Evolutionary conservation across 768 basidiomycete genomes (phyloP).

Genomic region (Mrakia gelida): DNA sequence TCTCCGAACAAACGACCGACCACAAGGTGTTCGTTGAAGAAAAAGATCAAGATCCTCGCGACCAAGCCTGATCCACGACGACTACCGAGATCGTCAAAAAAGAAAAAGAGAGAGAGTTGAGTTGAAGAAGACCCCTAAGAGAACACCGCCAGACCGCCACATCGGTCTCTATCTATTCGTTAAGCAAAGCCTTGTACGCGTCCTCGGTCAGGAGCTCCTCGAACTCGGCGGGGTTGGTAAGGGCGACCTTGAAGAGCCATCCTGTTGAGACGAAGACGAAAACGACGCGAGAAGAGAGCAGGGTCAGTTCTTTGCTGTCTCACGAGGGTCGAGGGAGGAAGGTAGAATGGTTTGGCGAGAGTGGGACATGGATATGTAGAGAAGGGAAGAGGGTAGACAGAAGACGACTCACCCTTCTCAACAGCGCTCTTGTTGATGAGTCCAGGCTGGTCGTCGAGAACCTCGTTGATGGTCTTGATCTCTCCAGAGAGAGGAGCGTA

Average conservation of each 20-base stretch:
- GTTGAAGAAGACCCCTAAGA: too few relatives aligned
- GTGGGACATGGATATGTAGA: background rate
- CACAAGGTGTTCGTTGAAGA: too few relatives aligned
- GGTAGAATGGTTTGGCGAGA: background rate
- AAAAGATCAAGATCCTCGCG: too few relatives aligned
- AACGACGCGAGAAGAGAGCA: background rate
- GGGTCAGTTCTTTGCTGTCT: background rate
- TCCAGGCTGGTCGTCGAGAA: constrained; percentile 62
- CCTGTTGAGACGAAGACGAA: constrained; percentile 54
- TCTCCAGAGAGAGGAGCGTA: constrained; percentile 90
- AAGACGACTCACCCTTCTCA: constrained; percentile 59
- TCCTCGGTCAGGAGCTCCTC: constrained; percentile 67
- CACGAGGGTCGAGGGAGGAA: too few relatives aligned
- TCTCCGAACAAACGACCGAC: too few relatives aligned
- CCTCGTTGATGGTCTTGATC: constrained; percentile 72
- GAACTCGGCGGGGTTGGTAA: constrained; percentile 74
- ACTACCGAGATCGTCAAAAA: too few relatives aligned
- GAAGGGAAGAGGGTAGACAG: background rate
- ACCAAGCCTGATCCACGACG: too few relatives aligned
- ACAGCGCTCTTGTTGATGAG: constrained; percentile 86
- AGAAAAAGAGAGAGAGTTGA: too few relatives aligned
- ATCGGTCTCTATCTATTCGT: too few relatives aligned
- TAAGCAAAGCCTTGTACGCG: constrained; percentile 56
- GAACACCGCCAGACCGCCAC: too few relatives aligned
- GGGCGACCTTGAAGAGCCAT: constrained; percentile 91